A percentile compares a stretch with the other conserved stretches of the same genome.
Evolutionary conservation across 2,329 filamentous ascomycete genomes (phyloP).

Genomic region (Boeremia exigua): DNA sequence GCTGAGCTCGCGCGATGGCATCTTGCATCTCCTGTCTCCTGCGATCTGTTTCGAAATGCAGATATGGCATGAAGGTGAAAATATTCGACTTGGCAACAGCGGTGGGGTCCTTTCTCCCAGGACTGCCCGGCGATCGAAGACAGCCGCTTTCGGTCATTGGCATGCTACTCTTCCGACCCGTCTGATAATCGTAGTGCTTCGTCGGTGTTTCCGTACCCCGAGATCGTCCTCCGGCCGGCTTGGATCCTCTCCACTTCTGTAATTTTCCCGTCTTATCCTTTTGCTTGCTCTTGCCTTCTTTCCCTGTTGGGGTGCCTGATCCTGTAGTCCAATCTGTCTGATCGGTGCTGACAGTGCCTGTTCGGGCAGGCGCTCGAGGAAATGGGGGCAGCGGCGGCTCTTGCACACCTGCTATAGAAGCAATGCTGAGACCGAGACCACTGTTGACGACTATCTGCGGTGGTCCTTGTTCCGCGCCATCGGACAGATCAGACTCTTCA

Average conservation of each 20-base stretch:
- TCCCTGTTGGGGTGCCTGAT: slow-evolving; percentile 23
- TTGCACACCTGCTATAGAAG: slow-evolving; percentile 27
- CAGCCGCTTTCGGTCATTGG: slow-evolving; percentile 35
- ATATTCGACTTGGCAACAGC: slow-evolving; percentile 45
- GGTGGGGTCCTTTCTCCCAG: slow-evolving; percentile 43
- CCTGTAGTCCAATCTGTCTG: slow-evolving; percentile 39
- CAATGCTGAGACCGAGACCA: slow-evolving; percentile 35
- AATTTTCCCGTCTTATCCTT: slow-evolving; percentile 43
- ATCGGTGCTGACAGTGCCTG: slow-evolving; percentile 41
- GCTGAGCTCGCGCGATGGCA: slow-evolving; percentile 53
- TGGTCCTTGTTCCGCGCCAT: slow-evolving; percentile 35
- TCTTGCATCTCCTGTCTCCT: slow-evolving; percentile 63
- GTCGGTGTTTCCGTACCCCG: slow-evolving; percentile 42
- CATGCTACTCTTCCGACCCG: slow-evolving; percentile 30
- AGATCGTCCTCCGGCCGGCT: slow-evolving; percentile 26
- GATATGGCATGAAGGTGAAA: slow-evolving; percentile 66
- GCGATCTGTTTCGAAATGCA: slow-evolving; percentile 68
- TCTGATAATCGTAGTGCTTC: slow-evolving; percentile 28
- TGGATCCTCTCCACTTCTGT: slow-evolving; percentile 37
- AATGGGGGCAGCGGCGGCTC: slow-evolving; percentile 24
- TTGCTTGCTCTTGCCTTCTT: slow-evolving; percentile 35
- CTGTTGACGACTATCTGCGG: slow-evolving; percentile 39
- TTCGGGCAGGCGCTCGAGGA: slow-evolving; percentile 34
- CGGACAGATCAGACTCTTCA: slow-evolving; percentile 45
- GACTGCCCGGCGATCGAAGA: slow-evolving; percentile 44